Base-by-base conservation (phyloP, 257 asterid genomes). In the Salvia miltiorrhiza region DNA sequence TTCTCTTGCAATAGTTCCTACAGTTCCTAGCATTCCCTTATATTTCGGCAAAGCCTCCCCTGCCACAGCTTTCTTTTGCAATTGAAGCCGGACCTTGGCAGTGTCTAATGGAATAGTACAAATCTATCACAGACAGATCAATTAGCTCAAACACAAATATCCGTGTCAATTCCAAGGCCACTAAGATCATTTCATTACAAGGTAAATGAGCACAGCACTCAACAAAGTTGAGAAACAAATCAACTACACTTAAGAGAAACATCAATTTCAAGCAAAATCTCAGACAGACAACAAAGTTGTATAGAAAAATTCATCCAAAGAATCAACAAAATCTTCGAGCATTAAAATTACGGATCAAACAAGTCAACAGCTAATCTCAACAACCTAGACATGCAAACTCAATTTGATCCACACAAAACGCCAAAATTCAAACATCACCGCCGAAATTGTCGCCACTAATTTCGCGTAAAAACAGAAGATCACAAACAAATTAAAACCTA, bases 81-180 rank as follows among this genome's bases (percentile, higher is more conserved):
- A 81, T 83, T 94, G 99, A 67, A 94, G 95, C 81, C 99, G 80
- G 63, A 94, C 99, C 76, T 94, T 94, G 55, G 99, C 99, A 9
- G 99, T 91, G 77, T 91, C 99, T 81, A 94, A 89, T 1, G 97
- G 97, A 48, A 91, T 75, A 10, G 97, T 94, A 68, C 93, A 85
- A 3, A 80, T 71, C 99, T 94, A 76, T 55, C 49, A 48, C 33
- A 32, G 20, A 53, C 26, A 60, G 7, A 76, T 44, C 59, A 21
- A 44, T 73, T 28, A 57, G 39, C 52, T 28, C 45, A 56, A 47
- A 8, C 60, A 63, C 33, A 70, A 59, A 44, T 54, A 30, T 35
- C 35, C 17, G 9, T 40, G 6, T 52, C 63, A 77, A 33, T 28
- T 12, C 24, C 37, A 11, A 16, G 57, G 49, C 63, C 8, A 4